A percentile compares a stretch with the other conserved stretches of the same genome.
These are phyloP conservation scores for Carex parvula DNA, from an alignment of 176 grass and related monocot genomes.

Conservation along the genomic window DNA sequence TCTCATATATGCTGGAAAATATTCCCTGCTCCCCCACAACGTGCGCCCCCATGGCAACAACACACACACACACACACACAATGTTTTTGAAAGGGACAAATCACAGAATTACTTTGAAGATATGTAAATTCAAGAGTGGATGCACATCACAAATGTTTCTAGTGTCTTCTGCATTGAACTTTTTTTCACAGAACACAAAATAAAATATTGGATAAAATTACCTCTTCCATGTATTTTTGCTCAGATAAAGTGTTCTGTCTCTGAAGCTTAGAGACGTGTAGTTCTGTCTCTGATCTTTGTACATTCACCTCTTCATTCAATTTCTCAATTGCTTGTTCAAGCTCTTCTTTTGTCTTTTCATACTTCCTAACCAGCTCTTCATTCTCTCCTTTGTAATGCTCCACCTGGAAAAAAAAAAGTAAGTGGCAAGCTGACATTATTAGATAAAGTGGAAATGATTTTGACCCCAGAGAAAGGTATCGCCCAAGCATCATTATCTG, in stretches of 20 bases:
- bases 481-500: background rate
- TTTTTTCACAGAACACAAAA: background rate
- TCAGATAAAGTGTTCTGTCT: slow-evolving; percentile 71
- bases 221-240: slow-evolving; percentile 83
- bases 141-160: background rate
- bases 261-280: slow-evolving; percentile 80
- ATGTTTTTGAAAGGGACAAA: background rate
- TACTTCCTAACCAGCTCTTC: slow-evolving; percentile 54
- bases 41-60: background rate
- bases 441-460: slow-evolving; percentile 20
- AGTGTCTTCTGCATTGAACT: background rate
- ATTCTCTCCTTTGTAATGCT: slow-evolving; percentile 58
- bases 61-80: background rate
- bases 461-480: background rate
- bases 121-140: background rate
- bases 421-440: slow-evolving; percentile 11
- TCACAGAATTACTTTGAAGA: background rate
- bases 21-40: background rate
- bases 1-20: background rate
- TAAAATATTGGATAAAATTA: slow-evolving; percentile 24
- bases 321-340: slow-evolving; percentile 49
- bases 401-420: slow-evolving; percentile 45
- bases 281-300: slow-evolving; percentile 69
- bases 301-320: slow-evolving; percentile 66
- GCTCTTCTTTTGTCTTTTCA: slow-evolving; percentile 56